phyloP scores from a whole-genome alignment of 2,329 filamentous ascomycete genomes.

The Curvularia spicifera region DNA sequence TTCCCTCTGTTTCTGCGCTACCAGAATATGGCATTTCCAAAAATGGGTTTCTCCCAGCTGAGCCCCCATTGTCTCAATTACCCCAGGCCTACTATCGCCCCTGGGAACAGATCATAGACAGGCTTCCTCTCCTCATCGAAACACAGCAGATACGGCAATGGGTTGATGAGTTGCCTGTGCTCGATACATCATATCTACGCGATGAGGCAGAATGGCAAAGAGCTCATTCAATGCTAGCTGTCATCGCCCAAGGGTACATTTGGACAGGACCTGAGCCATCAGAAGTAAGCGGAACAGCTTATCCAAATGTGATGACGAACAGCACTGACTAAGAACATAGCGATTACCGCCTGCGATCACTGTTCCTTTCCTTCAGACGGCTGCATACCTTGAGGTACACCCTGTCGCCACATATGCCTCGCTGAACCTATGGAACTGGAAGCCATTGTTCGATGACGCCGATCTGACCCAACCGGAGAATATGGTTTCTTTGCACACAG shows the following conservation, averaged over 20 bases:
- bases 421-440: slow-evolving; percentile 47
- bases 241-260: slow-evolving; percentile 78
- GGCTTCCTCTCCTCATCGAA: slow-evolving; percentile 77
- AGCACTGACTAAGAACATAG: slow-evolving; percentile 25
- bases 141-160: slow-evolving; percentile 75
- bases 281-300: slow-evolving; percentile 60
- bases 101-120: slow-evolving; percentile 80
- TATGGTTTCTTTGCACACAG: slow-evolving; percentile 38
- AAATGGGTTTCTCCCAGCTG: slow-evolving; percentile 80
- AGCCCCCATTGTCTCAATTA: slow-evolving; percentile 73
- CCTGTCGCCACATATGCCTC: slow-evolving; percentile 46
- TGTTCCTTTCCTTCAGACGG: slow-evolving; percentile 36
- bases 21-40: slow-evolving; percentile 79
- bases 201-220: slow-evolving; percentile 84
- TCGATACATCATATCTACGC: slow-evolving; percentile 75
- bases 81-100: slow-evolving; percentile 85
- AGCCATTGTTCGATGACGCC: slow-evolving; percentile 21
- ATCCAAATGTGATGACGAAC: background rate
- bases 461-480: slow-evolving; percentile 41
- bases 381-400: slow-evolving; percentile 43
- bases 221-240: slow-evolving; percentile 73
- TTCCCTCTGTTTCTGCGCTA: slow-evolving; percentile 50
- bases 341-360: slow-evolving; percentile 41
- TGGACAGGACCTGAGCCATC: slow-evolving; percentile 76
- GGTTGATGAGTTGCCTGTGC: slow-evolving; percentile 74